Evolutionary conservation across 371 early-diverging fungal genomes (phyloP), one percentile per base, ranked within the genome.

Genomic region (Phascolomyces articulosus): DNA sequence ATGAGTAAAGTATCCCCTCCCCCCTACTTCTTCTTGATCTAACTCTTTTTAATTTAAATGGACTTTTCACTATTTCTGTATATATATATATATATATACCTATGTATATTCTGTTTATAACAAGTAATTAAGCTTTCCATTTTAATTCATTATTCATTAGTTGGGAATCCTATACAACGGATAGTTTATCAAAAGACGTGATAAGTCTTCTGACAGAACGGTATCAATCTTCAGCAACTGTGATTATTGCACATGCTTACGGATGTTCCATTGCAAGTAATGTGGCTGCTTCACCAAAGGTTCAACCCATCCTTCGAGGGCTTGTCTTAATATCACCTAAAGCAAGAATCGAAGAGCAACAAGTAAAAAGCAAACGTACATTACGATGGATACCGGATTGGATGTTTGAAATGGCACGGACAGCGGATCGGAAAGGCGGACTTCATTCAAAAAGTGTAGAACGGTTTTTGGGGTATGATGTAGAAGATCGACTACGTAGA

Each of bases 201-300:
- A 72, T 71, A 24, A 67, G 74, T 10, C 64, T 91, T 24, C 64
- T 90, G 15, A 56, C 72, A n/a, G 80, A 83, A 40, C 74, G 86
- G 8, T 89, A 90, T 67, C 78, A 83, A 56, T 77, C 82, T 56
- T 80, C 87, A n/a, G 75, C 78, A 0, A 86, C 84, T 0, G 86
- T 87, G 20, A 82, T 90, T 41, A 78, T 91, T 48, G 85, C 88
- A 2, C 90, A 90, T 65, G 89, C 90, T 1, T 91, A 89, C 70
- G 91, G 91, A 0, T 91, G 91, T 51, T 75, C 82, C 8, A 69
- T 91, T 28, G 88, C 83, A 6, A 77, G 87, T 0, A 74, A 74
- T 60, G 82, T 87, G 13, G 86, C 85, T 24, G 72, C 82, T 4
- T 72, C 67, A 0, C 73, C 73, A 1, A 59, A 55, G 15, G 61